Evolutionary conservation across 371 early-diverging fungal genomes (phyloP), one percentile per base, ranked within the genome.

Genomic region (Mortierella sp.): DNA sequence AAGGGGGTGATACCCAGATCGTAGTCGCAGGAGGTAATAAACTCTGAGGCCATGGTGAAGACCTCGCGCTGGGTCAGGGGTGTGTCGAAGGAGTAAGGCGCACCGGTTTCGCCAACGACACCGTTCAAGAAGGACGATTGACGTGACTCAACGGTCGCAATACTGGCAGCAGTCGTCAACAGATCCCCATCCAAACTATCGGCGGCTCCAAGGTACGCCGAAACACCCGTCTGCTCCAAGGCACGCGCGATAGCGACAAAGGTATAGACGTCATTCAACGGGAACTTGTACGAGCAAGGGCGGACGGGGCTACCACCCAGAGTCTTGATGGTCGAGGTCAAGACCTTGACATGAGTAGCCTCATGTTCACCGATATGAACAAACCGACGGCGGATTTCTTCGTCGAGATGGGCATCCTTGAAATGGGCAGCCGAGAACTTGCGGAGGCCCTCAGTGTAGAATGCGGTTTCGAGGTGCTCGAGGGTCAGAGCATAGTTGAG

Each of bases 171-270:
- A 21, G 77, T 67, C 0, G 79, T 76, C 53, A 82, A 6, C 19
- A 79, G 50, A 34, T 67, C 76, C 21, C 69, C 76, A 3, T 61
- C 51, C 8, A 82, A 37, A 10, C 71, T 69, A 9, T 80, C 44
- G 61, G 80, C 74, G 28, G 80, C 89, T 5, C 91, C 90, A 55
- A 78, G 82, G 86, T 91, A 91, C 11, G 90, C 90, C 13, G 77
- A 75, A 28, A 90, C 90, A 53, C 91, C 91, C 16, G 89, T 89
- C 4, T 86, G 71, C 77, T 91, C 91, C 64, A 91, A 83, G 16
- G 88, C 85, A 14, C 80, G 75, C 0, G 91, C 89, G 37, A 87
- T 75, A 3, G 83, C 55, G 9, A 90, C 31, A 71, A 89, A 90
- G 44, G 44, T 72, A 28, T 76, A 46, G 67, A 89, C 80, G 43